Base-by-base conservation (phyloP, 2,329 filamentous ascomycete genomes). In the Xylaria sp. region DNA sequence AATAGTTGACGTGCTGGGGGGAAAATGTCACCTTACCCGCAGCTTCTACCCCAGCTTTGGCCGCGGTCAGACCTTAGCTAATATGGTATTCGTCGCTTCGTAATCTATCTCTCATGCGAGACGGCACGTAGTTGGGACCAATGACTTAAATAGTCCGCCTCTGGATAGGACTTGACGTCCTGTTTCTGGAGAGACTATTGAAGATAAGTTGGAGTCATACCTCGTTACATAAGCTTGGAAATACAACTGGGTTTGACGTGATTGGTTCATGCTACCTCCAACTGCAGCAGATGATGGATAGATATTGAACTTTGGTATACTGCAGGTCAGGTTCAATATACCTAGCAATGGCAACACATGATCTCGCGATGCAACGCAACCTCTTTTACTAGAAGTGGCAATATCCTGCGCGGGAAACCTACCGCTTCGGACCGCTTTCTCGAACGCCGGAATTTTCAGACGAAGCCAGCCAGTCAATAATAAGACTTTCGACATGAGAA, bases 91-190 rank as follows among this genome's bases (percentile, higher is more conserved):
- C 15, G 15, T 58, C 17, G 20, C 62, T 66, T 62, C 64, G 59
- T 66, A 66, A 66, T 62, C 49, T 51, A 62, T 58, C 31, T 46
- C 42, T 66, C 49, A 53, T 53, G 49, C 49, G 26, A 23, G 49
- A 53, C 49, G 49, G 49, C 49, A 53, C 26, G 5, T 53, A 33
- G 49, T 5, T 33, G 28, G 49, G 26, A 33, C 49, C 26, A 31
- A 51, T 51, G 48, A 7, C n/a, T 23, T 46, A 3, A n/a, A 46
- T 1, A n/a, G 26, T 13, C 6, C 26, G 6, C 26, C 26, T 31
- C 49, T n/a, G 5, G 49, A 33, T 49, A 49, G 46, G 46, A 4
- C 20, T 6, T 20, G 23, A 49, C 5, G 46, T 15, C 46, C 46
- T 15, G 23, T 28, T 28, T 17, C 23, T 3, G 13, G 6, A 20